A percentile compares a stretch with the other conserved stretches of the same genome.
Evolutionary conservation across 306 rosid genomes (phyloP).

Genomic region (Corylus heterophylla): DNA sequence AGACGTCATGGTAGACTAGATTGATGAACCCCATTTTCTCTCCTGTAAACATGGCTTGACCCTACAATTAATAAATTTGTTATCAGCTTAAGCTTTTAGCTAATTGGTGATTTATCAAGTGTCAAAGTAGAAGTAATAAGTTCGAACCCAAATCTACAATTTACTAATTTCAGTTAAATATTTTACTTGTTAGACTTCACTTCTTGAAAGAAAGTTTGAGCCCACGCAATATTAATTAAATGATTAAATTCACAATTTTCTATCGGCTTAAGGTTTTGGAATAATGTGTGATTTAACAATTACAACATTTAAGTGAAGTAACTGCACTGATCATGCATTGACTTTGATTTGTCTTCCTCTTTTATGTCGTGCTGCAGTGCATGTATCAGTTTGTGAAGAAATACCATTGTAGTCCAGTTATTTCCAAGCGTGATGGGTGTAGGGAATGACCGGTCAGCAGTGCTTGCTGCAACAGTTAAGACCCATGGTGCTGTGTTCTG

Average conservation of each 20-base stretch:
- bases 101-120: too few relatives aligned
- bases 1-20: constrained; percentile 41
- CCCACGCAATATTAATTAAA: too few relatives aligned
- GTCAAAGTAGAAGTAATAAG: too few relatives aligned
- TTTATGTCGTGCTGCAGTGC: not conserved
- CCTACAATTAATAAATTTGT: constrained; percentile 21
- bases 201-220: too few relatives aligned
- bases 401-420: constrained; percentile 45
- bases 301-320: not conserved
- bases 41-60: constrained; percentile 37
- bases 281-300: too few relatives aligned
- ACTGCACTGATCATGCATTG: not conserved
- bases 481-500: constrained; percentile 50
- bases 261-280: too few relatives aligned
- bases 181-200: too few relatives aligned
- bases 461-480: constrained; percentile 48
- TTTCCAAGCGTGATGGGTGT: constrained; percentile 43
- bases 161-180: too few relatives aligned
- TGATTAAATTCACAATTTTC: too few relatives aligned
- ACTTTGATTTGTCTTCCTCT: too few relatives aligned
- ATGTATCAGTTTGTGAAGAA: constrained; percentile 12
- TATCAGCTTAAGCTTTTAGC: too few relatives aligned
- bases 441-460: constrained; percentile 50
- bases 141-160: too few relatives aligned
- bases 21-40: constrained; percentile 32